Evolutionary conservation across 768 basidiomycete species (phyloP).

Genomic region (Mycena pura): DNA sequence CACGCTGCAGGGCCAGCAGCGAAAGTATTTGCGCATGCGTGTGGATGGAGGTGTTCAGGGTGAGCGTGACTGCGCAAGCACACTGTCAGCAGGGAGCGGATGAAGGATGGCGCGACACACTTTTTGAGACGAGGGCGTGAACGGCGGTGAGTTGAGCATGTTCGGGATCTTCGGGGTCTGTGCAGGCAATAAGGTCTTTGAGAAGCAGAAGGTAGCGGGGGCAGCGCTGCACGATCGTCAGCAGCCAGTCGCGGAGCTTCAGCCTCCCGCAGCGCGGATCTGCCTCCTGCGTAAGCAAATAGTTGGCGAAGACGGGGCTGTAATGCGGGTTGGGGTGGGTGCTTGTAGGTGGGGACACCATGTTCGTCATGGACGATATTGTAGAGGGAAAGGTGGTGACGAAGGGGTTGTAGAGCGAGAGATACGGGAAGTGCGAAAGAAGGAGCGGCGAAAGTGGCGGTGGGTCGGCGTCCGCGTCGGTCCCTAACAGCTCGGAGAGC

Average conservation of each 20-base stretch:
- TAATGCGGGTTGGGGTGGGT: constrained; percentile 47
- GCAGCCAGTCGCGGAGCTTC: constrained; percentile 82
- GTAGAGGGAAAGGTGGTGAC: constrained; percentile 78
- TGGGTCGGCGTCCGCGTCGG: constrained; percentile 33
- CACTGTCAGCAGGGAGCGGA: constrained; percentile 3
- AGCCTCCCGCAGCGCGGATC: constrained; percentile 77
- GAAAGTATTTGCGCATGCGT: constrained; percentile 78
- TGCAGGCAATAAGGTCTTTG: constrained; percentile 79
- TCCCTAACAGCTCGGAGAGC: constrained; percentile 52
- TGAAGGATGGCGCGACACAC: constrained; percentile 46
- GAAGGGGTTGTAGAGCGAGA: constrained; percentile 87
- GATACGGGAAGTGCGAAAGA: constrained; percentile 84
- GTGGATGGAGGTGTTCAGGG: constrained; percentile 80
- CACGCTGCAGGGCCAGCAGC: constrained; percentile 79
- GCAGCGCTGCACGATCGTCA: constrained; percentile 88
- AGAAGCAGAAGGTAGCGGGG: constrained; percentile 86
- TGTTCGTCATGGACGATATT: constrained; percentile 60
- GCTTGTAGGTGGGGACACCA: constrained; percentile 54
- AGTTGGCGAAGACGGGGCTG: constrained; percentile 63
- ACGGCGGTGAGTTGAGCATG: constrained; percentile 64
- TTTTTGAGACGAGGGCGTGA: constrained; percentile 75
- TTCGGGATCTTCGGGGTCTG: constrained; percentile 71
- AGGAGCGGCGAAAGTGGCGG: constrained; percentile 62
- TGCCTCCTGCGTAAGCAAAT: constrained; percentile 68
- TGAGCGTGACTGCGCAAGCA: constrained; percentile 65